Percentiles rank a stretch among this genome's conserved stretches.
phyloP scores from a whole-genome alignment of 768 basidiomycete species.

The Boletus rubescentipes region DNA sequence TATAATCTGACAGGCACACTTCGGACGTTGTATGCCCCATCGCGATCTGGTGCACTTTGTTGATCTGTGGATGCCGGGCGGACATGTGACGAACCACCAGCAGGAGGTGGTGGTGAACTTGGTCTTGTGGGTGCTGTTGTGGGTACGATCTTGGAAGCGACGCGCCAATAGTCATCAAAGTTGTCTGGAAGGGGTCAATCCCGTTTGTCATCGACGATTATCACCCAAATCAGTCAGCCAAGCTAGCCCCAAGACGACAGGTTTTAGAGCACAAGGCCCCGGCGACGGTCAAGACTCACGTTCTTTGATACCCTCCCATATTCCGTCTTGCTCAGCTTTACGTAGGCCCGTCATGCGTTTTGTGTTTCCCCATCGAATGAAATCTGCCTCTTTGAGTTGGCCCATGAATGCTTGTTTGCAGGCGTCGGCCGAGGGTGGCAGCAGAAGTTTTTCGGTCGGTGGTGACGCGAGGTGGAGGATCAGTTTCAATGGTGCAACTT shows the following conservation, averaged over 20 bases:
- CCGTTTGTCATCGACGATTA: constrained; percentile 12
- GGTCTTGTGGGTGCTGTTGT: constrained; percentile 64
- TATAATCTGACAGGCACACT: constrained; percentile 89
- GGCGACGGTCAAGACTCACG: constrained; percentile 54
- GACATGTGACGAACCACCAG: constrained; percentile 58
- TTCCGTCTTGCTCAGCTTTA: constrained; percentile 90
- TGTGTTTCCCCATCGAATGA: constrained; percentile 94
- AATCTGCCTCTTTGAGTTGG: constrained; percentile 95
- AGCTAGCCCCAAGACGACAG: constrained; percentile 12
- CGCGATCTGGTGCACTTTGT: constrained; percentile 55
- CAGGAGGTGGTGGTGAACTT: constrained; percentile 51
- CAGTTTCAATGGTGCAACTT: constrained; percentile 62
- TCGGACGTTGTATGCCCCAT: constrained; percentile 84
- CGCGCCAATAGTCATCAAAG: constrained; percentile 93
- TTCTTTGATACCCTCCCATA: constrained; percentile 96
- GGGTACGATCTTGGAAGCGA: constrained; percentile 91
- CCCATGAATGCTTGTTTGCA: constrained; percentile 96
- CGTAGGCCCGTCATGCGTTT: constrained; percentile 89
- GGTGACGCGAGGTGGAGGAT: constrained; percentile 86
- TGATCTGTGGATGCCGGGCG: constrained; percentile 68
- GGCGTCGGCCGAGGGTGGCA: constrained; percentile 77
- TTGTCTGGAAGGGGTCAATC: constrained; percentile 60
- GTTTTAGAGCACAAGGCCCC: constrained; percentile 22
- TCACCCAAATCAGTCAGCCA: constrained; percentile 23
- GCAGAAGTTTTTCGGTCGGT: constrained; percentile 80